Evolutionary conservation across 306 rosid genomes (phyloP), one percentile per base, ranked within the genome.

Genomic region (Quercus ilex): DNA sequence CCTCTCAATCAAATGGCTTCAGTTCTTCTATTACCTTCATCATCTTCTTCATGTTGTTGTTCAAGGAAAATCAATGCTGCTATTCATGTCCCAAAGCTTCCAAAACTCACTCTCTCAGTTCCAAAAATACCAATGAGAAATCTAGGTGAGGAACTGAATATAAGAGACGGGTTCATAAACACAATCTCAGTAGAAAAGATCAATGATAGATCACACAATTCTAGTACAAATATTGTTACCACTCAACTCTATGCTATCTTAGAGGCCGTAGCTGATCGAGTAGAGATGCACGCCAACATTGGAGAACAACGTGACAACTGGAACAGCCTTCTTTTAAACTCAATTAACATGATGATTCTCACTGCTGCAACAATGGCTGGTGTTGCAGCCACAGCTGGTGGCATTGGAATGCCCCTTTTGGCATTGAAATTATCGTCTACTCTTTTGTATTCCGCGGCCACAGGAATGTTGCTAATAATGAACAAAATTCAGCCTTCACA

Each of bases 391-490:
- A 31, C 78, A 4, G 59, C 72, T 0, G 26, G 31, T 3, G 81
- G 77, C 3, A 60, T 20, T 0, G 82, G 72, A 53, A 85, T 76
- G 1, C 72, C 93, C 0, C 84, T 83, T 57, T 51, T 88, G 78
- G 87, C 86, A 26, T 5, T 90, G 65, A 92, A 88, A 17, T 41
- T 94, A 5, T 90, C 93, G 0, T 90, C 97, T 1, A 80, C 90
- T 26, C 78, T 90, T 0, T 74, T 92, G 26, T 94, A 89, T 56
- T 77, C 89, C 3, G 94, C 96, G 0, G 92, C 96, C 51, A 87
- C 94, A 0, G 97, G 98, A 25, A 30, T 92, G 87, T 38, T 76
- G 30, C 80, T 89, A 18, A 19, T 84, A 51, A 91, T 28, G 26
- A 26, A 26, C 26, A 26, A 26, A 26, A 26, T 26, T 26, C 26